Conservation (phyloP, 192 early-diverging fungal species). For the Coemansia reversa region DNA sequence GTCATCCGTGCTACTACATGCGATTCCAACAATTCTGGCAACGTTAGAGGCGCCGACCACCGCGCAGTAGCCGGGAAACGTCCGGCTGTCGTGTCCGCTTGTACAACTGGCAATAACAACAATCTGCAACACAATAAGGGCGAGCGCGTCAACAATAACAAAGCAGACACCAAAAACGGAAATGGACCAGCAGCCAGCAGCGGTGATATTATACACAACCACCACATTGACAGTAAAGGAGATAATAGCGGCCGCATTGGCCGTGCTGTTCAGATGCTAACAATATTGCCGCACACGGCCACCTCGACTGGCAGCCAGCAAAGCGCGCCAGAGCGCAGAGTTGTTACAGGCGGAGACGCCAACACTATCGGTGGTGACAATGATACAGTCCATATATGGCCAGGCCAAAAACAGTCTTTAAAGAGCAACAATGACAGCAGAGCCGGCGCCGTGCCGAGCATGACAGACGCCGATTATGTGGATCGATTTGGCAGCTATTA, state of each 20-base stretch:
- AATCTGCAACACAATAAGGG: background rate
- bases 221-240: constrained; percentile 1
- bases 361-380: constrained; percentile 4
- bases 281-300: constrained; percentile 5
- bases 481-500: constrained; percentile 42
- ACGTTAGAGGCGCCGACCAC: constrained; percentile 15
- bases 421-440: constrained; percentile 12
- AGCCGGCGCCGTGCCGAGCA: constrained; percentile 9
- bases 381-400: background rate
- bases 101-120: constrained; percentile 3
- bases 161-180: constrained; percentile 6
- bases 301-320: background rate
- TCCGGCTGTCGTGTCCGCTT: background rate
- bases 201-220: background rate
- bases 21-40: constrained; percentile 5
- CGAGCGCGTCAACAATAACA: constrained; percentile 7
- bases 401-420: constrained; percentile 3
- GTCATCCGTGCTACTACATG: background rate
- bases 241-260: background rate
- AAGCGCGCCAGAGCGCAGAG: background rate
- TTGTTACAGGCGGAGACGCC: background rate
- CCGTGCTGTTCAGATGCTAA: too few relatives aligned
- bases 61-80: constrained; percentile 14
- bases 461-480: constrained; percentile 20
- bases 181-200: constrained; percentile 1